A percentile compares a stretch with the other conserved stretches of the same genome.
Evolutionary conservation across 1,284 basidiomycete genomes (phyloP).

Genomic region (Pterula multifida): DNA sequence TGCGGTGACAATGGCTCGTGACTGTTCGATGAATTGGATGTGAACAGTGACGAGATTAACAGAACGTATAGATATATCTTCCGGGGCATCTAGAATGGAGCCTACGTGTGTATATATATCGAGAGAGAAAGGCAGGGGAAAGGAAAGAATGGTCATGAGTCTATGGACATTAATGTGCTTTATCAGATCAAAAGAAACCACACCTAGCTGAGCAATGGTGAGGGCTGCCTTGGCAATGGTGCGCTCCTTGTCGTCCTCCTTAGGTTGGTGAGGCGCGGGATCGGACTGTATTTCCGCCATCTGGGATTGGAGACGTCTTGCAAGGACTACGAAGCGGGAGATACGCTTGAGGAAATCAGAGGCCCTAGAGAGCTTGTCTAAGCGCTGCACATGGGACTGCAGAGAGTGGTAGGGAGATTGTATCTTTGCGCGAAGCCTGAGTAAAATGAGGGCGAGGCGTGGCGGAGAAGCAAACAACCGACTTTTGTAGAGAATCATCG

Average conservation of each 20-base stretch:
- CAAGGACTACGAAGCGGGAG: constrained; percentile 73
- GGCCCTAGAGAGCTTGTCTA: constrained; percentile 70
- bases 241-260: constrained; percentile 73
- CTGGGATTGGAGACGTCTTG: constrained; percentile 69
- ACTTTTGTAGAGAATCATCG: constrained; percentile 64
- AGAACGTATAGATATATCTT: constrained; percentile 45
- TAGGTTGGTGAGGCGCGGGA: constrained; percentile 20
- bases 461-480: constrained; percentile 20
- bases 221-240: constrained; percentile 84
- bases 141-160: background rate
- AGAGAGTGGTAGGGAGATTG: constrained; percentile 71
- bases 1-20: constrained; percentile 54
- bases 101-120: no score
- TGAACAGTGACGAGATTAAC: constrained; percentile 62
- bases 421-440: constrained; percentile 74
- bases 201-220: constrained; percentile 81
- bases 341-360: constrained; percentile 75
- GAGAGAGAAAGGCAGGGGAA: no score
- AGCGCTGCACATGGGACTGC: constrained; percentile 52
- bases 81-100: constrained; percentile 25
- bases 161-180: background rate
- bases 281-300: constrained; percentile 50
- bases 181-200: constrained; percentile 15
- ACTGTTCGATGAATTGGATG: constrained; percentile 58
- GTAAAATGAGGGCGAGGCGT: constrained; percentile 9